Evolutionary conservation across 768 basidiomycete species (phyloP), one percentile per base, ranked within the genome.

Genomic region (Kwoniella pini): DNA sequence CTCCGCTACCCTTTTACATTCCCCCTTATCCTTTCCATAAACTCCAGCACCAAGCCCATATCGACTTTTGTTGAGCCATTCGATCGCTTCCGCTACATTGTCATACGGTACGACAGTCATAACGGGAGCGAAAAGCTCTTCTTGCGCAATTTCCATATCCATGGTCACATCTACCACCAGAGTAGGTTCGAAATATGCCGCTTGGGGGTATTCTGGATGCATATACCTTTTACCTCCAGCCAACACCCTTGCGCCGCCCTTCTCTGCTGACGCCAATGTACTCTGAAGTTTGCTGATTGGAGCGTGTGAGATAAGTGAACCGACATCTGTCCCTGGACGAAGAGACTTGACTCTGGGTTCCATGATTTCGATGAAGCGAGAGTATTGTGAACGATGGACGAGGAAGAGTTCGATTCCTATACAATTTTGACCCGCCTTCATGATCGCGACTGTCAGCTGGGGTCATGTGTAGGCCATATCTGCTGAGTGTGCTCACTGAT

Each of bases 1-100:
- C 67, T 86, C 86, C 27, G 93, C 93, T 21, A 98, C 88, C 48
- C 87, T 81, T 54, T 90, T 67, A 71, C 91, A 92, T 42, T 88
- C 81, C 39, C 84, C 83, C 75, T 88, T 88, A 72, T 90, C 85
- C 10, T 88, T 88, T 9, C 96, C 96, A 74, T 94, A 99, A 19
- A 99, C 91, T 55, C 90, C 90, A 1, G 94, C 92, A 19, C 94
- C 95, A 27, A 99, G 86, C 12, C 90, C 94, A 75, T 89, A 98
- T 21, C 84, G 82, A 0, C 92, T 94, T 19, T 84, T 83, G 74
- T 98, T 99, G 0, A 95, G 90, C 63, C 95, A 88, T 50, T 84
- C 83, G 60, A 97, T 83, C 0, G 91, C 93, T 70, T 96, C 88
- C 1, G 93, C 88, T 33, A 93, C 79, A 13, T 83, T 85, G 12